Percentiles rank a stretch among this genome's conserved stretches.
These are phyloP conservation scores for Lactuca saligna DNA, from an alignment of 129 eudicot genomes.

Conservation along the genomic window DNA sequence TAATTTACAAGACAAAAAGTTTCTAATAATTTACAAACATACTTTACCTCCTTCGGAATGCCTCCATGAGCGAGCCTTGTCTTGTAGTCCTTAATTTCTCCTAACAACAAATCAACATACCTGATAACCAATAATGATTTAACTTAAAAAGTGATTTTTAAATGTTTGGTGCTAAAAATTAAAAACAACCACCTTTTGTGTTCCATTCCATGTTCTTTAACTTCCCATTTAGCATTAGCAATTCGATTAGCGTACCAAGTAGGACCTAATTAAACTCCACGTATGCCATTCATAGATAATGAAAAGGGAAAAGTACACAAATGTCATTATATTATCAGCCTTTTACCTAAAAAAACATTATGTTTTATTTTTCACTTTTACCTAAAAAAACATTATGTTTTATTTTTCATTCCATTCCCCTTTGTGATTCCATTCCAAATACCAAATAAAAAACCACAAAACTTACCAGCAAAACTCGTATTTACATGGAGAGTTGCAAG, in stretches of 20 bases:
- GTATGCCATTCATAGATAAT: no score
- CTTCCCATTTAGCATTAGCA: constrained; percentile 97
- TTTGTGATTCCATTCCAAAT: no score
- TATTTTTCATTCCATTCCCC: no score
- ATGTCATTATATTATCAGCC: no score
- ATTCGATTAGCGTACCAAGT: constrained; percentile 95
- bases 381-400: no score
- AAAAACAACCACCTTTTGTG: constrained; percentile 73
- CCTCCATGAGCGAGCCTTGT: constrained; percentile 92
- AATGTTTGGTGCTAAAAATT: not conserved
- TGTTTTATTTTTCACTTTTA: no score
- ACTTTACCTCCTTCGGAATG: constrained; percentile 69
- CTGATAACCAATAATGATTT: constrained; percentile 37
- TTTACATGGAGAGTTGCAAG: constrained; percentile 92
- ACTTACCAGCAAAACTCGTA: constrained; percentile 91
- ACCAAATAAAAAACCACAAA: not conserved
- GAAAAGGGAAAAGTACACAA: no score
- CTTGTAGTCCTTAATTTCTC: constrained; percentile 91
- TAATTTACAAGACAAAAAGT: not conserved
- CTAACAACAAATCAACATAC: constrained; percentile 88
- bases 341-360: no score
- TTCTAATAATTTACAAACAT: not conserved
- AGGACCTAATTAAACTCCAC: no score
- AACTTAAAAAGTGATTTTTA: not conserved
- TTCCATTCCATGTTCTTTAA: constrained; percentile 89